Evolutionary conservation across 441 rosid genomes (phyloP).

Genomic region (Croton laevigatus): DNA sequence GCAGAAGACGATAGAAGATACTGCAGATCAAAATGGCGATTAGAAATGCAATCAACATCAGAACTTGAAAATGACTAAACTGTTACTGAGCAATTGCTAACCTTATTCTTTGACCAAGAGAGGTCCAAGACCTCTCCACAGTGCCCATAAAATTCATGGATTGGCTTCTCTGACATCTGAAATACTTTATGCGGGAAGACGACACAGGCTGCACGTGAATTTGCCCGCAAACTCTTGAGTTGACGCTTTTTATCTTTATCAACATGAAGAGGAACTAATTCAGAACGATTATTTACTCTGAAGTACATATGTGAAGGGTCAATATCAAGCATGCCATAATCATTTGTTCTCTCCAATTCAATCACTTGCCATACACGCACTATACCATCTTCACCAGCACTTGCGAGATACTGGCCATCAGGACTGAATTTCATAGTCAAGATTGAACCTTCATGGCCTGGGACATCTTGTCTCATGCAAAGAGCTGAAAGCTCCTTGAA

Average conservation of each 20-base stretch:
- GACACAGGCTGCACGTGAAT: constrained; percentile 59
- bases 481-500: constrained; percentile 73
- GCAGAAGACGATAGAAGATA: constrained; percentile 47
- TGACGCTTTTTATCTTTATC: constrained; percentile 47
- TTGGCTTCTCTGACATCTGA: constrained; percentile 57
- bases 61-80: background rate
- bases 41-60: constrained; percentile 10
- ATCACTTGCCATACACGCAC: constrained; percentile 71
- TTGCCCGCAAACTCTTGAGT: constrained; percentile 33
- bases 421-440: constrained; percentile 85
- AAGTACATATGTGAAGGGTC: constrained; percentile 58
- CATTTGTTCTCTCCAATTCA: constrained; percentile 47
- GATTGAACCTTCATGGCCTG: constrained; percentile 72
- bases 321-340: constrained; percentile 43
- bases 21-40: constrained; percentile 27
- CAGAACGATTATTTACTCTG: constrained; percentile 52
- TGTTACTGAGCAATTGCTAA: constrained; percentile 26
- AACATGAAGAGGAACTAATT: constrained; percentile 39
- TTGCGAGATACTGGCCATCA: constrained; percentile 75
- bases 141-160: constrained; percentile 77
- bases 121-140: constrained; percentile 66
- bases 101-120: constrained; percentile 78
- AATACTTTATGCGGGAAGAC: constrained; percentile 70
- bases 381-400: constrained; percentile 77
- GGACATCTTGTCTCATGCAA: constrained; percentile 56